phyloP scores from a whole-genome alignment of 2,329 filamentous ascomycete species.

The Talaromyces sp. region DNA sequence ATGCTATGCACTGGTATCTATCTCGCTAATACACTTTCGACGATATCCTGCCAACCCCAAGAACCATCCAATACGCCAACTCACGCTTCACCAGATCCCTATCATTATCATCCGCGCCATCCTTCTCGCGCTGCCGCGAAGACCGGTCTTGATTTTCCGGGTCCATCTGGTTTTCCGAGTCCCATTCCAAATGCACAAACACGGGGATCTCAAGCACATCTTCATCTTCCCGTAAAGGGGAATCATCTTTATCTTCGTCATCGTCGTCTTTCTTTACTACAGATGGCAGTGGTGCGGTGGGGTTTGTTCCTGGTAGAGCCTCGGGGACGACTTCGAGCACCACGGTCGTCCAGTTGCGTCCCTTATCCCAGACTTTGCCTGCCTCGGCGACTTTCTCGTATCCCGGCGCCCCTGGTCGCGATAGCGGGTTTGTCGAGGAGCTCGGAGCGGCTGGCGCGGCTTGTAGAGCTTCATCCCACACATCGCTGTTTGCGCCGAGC shows the following conservation, averaged over 20 bases:
- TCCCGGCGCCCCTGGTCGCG: slow-evolving; percentile 28
- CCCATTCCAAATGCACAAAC: slow-evolving; percentile 90
- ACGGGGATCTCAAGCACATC: slow-evolving; percentile 83
- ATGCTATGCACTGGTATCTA: neutral
- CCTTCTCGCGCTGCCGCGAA: slow-evolving; percentile 1
- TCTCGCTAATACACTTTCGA: slow-evolving; percentile 5
- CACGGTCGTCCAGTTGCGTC: slow-evolving; percentile 90
- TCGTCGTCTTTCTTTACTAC: slow-evolving; percentile 17
- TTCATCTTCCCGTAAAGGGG: slow-evolving; percentile 44
- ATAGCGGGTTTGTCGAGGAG: slow-evolving; percentile 23
- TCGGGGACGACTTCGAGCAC: slow-evolving; percentile 80
- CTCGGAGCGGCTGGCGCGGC: slow-evolving; percentile 34
- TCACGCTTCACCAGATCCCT: slow-evolving; percentile 73
- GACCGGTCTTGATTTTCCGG: slow-evolving; percentile 11
- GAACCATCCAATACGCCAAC: slow-evolving; percentile 90
- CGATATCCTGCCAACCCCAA: slow-evolving; percentile 77
- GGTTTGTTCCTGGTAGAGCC: slow-evolving; percentile 26
- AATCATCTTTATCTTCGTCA: slow-evolving; percentile 26
- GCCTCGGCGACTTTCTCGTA: slow-evolving; percentile 63
- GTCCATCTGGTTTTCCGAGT: slow-evolving; percentile 51
- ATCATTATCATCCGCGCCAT: slow-evolving; percentile 1
- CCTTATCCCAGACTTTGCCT: slow-evolving; percentile 93
- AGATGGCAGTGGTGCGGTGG: neutral
- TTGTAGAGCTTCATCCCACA: slow-evolving; percentile 85
- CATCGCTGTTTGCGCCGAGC: slow-evolving; percentile 86